phyloP scores from a whole-genome alignment of 768 basidiomycete species.

The Collybia mongolica region DNA sequence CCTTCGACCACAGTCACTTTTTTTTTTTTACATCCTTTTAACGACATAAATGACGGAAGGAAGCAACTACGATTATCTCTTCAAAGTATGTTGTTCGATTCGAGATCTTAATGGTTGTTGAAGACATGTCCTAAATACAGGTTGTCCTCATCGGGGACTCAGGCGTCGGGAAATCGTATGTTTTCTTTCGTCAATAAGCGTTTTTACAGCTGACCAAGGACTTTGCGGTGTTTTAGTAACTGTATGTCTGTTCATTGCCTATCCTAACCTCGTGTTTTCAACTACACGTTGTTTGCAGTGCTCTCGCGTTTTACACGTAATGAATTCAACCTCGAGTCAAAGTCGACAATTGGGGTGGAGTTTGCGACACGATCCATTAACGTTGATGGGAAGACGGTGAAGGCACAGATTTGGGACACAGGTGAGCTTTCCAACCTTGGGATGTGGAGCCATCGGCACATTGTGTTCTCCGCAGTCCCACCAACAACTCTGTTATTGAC shows the following conservation, averaged over 20 bases:
- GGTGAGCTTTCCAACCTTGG: slow-evolving; percentile 46
- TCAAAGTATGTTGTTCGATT: slow-evolving; percentile 70
- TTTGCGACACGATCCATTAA: slow-evolving; percentile 95
- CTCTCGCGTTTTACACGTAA: slow-evolving; percentile 99
- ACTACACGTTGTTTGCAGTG: slow-evolving; percentile 49
- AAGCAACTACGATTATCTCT: slow-evolving; percentile 97
- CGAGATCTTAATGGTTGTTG: background rate
- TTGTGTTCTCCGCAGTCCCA: background rate
- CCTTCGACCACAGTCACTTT: slow-evolving; percentile 13
- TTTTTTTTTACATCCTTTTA: slow-evolving; percentile 12
- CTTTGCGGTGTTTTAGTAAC: slow-evolving; percentile 42
- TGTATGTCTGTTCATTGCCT: slow-evolving; percentile 39
- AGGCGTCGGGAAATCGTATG: slow-evolving; percentile 99
- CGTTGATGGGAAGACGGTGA: slow-evolving; percentile 96
- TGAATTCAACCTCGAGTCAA: slow-evolving; percentile 98
- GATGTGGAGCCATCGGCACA: slow-evolving; percentile 2
- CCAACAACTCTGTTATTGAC: background rate
- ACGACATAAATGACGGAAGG: slow-evolving; percentile 73
- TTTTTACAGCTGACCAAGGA: slow-evolving; percentile 7
- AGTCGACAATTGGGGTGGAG: slow-evolving; percentile 99
- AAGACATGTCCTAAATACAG: slow-evolving; percentile 38
- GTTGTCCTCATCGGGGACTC: slow-evolving; percentile 99
- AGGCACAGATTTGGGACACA: slow-evolving; percentile 99
- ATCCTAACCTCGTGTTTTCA: background rate
- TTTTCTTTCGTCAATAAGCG: slow-evolving; percentile 25